These are phyloP conservation scores for Pichia californica DNA, from an alignment of 805 yeast genomes.

Conservation along the genomic window DNA sequence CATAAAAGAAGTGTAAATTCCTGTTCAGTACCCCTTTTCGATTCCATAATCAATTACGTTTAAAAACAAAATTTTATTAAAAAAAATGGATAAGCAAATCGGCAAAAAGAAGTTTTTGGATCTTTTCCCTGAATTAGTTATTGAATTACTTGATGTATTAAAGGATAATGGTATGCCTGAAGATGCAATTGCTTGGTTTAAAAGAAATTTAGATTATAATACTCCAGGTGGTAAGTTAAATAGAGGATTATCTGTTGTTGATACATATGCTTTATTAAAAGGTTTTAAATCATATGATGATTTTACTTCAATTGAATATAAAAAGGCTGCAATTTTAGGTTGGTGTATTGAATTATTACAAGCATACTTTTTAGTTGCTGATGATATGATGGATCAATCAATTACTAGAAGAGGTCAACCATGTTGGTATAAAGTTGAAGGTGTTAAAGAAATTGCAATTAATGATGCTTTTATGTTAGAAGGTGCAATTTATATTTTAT, in stretches of 20 bases:
- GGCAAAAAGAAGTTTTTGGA: slow-evolving; percentile 52
- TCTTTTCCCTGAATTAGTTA: slow-evolving; percentile 72
- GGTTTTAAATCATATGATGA: slow-evolving; percentile 52
- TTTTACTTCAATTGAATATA: slow-evolving; percentile 60
- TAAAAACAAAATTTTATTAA: too few relatives aligned
- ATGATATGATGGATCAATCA: slow-evolving; percentile 96
- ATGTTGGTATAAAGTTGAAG: slow-evolving; percentile 84
- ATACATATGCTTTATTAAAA: slow-evolving; percentile 79
- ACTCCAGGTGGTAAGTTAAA: slow-evolving; percentile 95
- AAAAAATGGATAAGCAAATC: slow-evolving; percentile 30
- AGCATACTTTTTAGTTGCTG: slow-evolving; percentile 95
- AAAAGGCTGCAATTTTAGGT: slow-evolving; percentile 81
- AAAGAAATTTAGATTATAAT: slow-evolving; percentile 67
- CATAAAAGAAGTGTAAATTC: too few relatives aligned
- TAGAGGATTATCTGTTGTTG: slow-evolving; percentile 93
- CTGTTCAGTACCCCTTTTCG: too few relatives aligned
- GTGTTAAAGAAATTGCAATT: slow-evolving; percentile 89
- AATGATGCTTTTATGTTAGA: slow-evolving; percentile 97
- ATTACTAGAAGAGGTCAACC: slow-evolving; percentile 98
- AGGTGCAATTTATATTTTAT: slow-evolving; percentile 81
- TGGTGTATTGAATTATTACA: slow-evolving; percentile 94
- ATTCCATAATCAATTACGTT: too few relatives aligned
- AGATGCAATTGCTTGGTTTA: slow-evolving; percentile 85
- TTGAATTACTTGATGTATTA: slow-evolving; percentile 61
- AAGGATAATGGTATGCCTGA: slow-evolving; percentile 70